Base-by-base conservation (phyloP, 305 asterid species). In the Fraxinus platypoda region DNA sequence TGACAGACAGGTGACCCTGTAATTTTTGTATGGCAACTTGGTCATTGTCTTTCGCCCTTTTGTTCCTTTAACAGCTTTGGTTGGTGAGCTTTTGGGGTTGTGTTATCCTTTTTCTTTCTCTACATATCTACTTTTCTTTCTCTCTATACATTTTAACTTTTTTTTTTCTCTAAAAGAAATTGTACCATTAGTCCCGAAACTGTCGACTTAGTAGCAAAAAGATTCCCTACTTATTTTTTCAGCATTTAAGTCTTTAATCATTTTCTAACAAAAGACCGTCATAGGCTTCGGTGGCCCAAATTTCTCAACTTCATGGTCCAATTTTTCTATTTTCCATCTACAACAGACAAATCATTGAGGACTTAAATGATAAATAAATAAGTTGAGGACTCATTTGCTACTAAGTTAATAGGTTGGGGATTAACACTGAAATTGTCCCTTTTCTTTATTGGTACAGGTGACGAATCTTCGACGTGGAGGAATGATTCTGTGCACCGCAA, bases 381-480 rank as follows among this genome's bases (percentile, higher is more conserved):
- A 64, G 13, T 2, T 62, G 8, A 23, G 31, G 72, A 23, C 33
- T 64, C 33, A 12, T 8, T 64, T 64, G 72, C 7, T 23, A 23
- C 4, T 26, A 66, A 66, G 35, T 66, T 4, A 25, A 66, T 66
- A 66, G 34, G 2, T 26, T 66, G 6, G 74, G 74, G 74, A 66
- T 9, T 25, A 66, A 11, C 12, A 12, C 12, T 11, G 6, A 41
- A 64, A 38, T 2, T 43, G 15, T 0, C 30, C 43, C 34, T 37
- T 80, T 73, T 80, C 26, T 21, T 35, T 76, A n/a, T 74, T 68
- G 2, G 19, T 52, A 6, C 91, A 95, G 98, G 95, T 90, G 66
- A 95, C 98, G 25, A 89, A 90, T 82, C 97, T 95, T 41, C 78
- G 89, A 3, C 84, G 94, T 75, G 98, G 97, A 43, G 98, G 91